Conservation (phyloP, 805 yeast genomes). For the Barnettozyma pratensis region DNA sequence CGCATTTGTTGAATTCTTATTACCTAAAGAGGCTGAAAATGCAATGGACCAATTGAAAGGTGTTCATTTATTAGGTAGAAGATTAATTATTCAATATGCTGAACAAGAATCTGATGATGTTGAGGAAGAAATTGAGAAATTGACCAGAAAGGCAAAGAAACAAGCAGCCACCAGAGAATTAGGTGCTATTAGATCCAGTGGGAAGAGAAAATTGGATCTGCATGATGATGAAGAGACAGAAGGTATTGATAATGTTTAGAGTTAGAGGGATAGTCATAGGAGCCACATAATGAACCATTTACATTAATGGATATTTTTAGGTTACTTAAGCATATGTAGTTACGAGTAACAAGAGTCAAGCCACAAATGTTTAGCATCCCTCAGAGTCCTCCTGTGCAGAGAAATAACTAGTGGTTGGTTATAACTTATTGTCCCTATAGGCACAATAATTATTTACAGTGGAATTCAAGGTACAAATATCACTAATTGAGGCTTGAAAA, state of each 20-base stretch:
- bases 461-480: too few relatives aligned
- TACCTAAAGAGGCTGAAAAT: conserved; percentile 85
- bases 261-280: neutral
- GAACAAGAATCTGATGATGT: conserved; percentile 76
- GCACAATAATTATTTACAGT: too few relatives aligned
- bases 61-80: conserved; percentile 93
- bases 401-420: too few relatives aligned
- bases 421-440: too few relatives aligned
- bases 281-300: neutral
- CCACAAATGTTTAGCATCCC: too few relatives aligned
- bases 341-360: too few relatives aligned
- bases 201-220: conserved; percentile 64
- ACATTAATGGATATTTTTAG: neutral
- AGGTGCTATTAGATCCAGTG: conserved; percentile 63
- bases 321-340: too few relatives aligned
- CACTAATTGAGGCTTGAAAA: too few relatives aligned
- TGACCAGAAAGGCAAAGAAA: conserved; percentile 79
- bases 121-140: conserved; percentile 83
- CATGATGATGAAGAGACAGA: conserved; percentile 42
- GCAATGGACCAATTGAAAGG: conserved; percentile 94
- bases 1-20: conserved; percentile 90
- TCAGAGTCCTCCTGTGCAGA: too few relatives aligned
- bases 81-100: conserved; percentile 90
- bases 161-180: conserved; percentile 77
- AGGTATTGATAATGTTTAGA: conserved; percentile 7